Percentiles rank a stretch among this genome's conserved stretches.
Conservation (phyloP, 306 rosid species). For the Casuarina equisetifolia region DNA sequence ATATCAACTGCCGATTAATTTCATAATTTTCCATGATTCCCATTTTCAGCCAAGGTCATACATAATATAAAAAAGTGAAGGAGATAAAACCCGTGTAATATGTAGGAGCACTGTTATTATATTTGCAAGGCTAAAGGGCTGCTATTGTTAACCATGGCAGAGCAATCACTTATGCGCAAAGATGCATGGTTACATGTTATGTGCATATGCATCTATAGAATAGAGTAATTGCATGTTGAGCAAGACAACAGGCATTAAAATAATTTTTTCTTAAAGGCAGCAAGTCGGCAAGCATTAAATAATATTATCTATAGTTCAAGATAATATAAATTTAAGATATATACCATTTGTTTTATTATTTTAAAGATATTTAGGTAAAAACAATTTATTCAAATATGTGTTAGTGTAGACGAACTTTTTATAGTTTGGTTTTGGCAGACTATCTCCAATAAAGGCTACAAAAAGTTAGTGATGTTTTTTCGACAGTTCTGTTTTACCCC, state of each 20-base stretch:
- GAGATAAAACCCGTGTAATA: neutral
- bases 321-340: too few species aligned
- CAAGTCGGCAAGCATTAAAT: too few species aligned
- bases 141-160: neutral
- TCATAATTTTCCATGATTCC: neutral
- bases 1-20: neutral
- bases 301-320: too few species aligned
- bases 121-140: neutral
- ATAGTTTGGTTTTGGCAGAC: too few species aligned
- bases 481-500: too few species aligned
- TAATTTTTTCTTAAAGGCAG: neutral
- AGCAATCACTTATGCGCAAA: neutral
- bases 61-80: neutral
- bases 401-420: too few species aligned
- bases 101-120: neutral
- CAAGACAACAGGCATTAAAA: slow-evolving; percentile 17
- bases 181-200: neutral
- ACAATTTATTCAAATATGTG: too few species aligned
- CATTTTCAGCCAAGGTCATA: neutral
- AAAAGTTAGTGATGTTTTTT: too few species aligned
- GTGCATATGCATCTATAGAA: neutral
- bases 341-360: too few species aligned
- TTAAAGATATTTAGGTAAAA: too few species aligned
- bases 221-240: slow-evolving; percentile 2
- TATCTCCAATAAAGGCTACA: too few species aligned